Evolutionary conservation across 805 yeast species (phyloP), one percentile per base, ranked within the genome.

Genomic region (Kazachstania psychrophila): DNA sequence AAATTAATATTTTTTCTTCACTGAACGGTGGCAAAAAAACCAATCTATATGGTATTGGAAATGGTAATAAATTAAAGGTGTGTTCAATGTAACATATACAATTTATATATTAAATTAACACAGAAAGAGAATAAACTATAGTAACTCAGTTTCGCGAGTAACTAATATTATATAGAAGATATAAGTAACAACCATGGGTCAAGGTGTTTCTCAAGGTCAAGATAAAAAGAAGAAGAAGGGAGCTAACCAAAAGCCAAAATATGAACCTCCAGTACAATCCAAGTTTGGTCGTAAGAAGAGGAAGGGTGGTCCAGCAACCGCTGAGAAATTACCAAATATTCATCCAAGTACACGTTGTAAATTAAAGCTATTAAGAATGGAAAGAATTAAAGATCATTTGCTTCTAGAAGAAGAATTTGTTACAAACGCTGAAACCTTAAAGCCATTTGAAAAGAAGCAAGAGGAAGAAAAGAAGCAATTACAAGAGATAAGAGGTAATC

Each of bases 191-290:
- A 29, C 33, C 14, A 56, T 56, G 64, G 64, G 64, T 40, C 64
- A 60, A 54, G 63, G 62, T 31, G 59, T 54, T 23, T 60, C 64
- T 25, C 45, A 58, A 24, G 53, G 58, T 25, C 56, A 56, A 39
- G 54, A 53, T 42, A 51, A 49, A 34, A 49, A 68, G 58, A 69
- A 68, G 61, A 75, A 75, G 60, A 77, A 74, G 50, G 77, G 72
- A 45, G 79, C 79, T 65, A 77, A 79, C 47, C 84, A 83, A 52
- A 88, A 89, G 64, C 97, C 96, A 54, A 89, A 88, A 69, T 92
- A 89, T 62, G 98, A 92, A 64, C 97, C 98, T 24, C 98, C 98
- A 12, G 96, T 89, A 43, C 94, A 89, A 63, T 80, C 95, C 6
- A 78, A 88, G 47, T 82, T 86, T 53, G 95, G 95, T 39, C 82